A percentile compares a stretch with the other conserved stretches of the same genome.
These are phyloP conservation scores for Gaultheria prostrata DNA, from an alignment of 148 eudicot genomes.

Conservation along the genomic window DNA sequence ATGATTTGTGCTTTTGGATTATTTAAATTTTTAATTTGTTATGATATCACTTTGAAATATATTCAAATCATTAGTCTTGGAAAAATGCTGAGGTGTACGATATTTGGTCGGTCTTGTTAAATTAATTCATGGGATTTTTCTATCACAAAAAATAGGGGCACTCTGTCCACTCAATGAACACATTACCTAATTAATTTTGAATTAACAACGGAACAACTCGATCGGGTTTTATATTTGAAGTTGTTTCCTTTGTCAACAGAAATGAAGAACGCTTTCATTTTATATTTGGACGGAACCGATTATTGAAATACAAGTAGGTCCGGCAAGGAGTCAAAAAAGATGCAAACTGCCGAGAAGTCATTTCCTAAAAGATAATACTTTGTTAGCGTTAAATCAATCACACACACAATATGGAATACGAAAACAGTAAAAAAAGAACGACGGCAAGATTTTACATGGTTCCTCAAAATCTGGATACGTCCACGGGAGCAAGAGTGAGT, in stretches of 20 bases:
- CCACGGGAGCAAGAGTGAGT: too few relatives aligned
- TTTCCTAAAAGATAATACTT: too few relatives aligned
- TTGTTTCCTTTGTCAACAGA: not conserved
- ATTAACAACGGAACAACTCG: constrained; percentile 23
- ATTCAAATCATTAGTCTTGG: not conserved
- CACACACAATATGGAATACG: too few relatives aligned
- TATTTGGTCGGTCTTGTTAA: not conserved
- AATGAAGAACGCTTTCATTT: not conserved
- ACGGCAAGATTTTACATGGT: too few relatives aligned
- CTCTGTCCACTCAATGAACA: not conserved
- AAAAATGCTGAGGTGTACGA: not conserved
- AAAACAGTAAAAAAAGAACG: too few relatives aligned
- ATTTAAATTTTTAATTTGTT: not conserved
- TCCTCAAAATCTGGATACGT: too few relatives aligned
- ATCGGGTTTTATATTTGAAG: not conserved
- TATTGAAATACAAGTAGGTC: too few relatives aligned
- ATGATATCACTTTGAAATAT: not conserved
- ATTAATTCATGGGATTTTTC: not conserved
- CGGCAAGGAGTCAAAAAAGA: too few relatives aligned
- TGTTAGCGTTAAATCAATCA: too few relatives aligned
- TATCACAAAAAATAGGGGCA: not conserved
- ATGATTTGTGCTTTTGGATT: not conserved
- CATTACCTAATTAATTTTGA: constrained; percentile 15
- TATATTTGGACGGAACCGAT: too few relatives aligned
- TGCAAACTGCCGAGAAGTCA: too few relatives aligned